phyloP scores from a whole-genome alignment of 148 eudicot genomes.

The Chenopodium formosanum region DNA sequence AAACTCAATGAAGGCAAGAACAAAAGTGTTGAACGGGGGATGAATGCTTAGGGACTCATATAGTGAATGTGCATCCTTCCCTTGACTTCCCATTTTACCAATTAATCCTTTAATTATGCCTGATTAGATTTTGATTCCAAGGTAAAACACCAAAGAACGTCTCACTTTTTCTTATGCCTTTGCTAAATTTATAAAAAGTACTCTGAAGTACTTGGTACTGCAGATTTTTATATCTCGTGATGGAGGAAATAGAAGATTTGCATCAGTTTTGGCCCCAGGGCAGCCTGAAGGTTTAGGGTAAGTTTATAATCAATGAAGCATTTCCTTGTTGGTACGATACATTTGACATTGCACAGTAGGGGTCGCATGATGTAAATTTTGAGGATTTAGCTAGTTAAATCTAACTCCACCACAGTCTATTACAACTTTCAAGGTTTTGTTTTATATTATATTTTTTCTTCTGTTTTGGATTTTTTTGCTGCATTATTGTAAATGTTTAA shows the following conservation, averaged over 20 bases:
- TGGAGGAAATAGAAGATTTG: conserved; percentile 74
- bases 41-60: not conserved
- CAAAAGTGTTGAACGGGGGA: not conserved
- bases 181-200: not conserved
- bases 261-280: conserved; percentile 96
- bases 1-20: not conserved
- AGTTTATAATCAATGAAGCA: conserved; percentile 22
- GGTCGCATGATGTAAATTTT: too few relatives aligned
- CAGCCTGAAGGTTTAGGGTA: conserved; percentile 89
- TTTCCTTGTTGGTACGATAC: not conserved
- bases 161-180: not conserved
- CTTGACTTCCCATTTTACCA: not conserved
- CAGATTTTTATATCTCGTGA: conserved; percentile 97
- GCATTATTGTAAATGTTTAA: too few relatives aligned
- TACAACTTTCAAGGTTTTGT: too few relatives aligned
- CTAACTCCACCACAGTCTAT: too few relatives aligned
- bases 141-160: not conserved
- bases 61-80: not conserved
- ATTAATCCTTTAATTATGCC: not conserved
- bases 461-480: too few relatives aligned
- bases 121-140: not conserved
- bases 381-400: too few relatives aligned
- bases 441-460: too few relatives aligned
- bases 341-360: too few relatives aligned
- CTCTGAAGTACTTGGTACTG: not conserved